Evolutionary conservation across 129 eudicot genomes (phyloP).

Genomic region (Arctium minus): DNA sequence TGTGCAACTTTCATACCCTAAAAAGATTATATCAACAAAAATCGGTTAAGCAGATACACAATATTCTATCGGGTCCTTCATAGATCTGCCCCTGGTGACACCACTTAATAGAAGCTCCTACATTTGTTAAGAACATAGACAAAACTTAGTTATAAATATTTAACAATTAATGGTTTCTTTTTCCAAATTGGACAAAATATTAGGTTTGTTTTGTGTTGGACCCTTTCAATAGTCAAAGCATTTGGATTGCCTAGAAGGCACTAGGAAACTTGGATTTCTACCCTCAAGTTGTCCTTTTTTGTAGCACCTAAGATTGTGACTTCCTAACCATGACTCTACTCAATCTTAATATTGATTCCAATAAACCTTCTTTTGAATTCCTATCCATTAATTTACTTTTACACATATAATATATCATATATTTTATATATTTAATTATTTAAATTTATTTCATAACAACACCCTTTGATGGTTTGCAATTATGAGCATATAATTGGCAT

Average conservation of each 20-base stretch:
- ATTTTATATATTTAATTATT: no score
- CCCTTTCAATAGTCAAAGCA: not conserved
- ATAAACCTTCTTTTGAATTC: not conserved
- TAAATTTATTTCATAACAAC: not conserved
- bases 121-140: not conserved
- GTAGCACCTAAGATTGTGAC: not conserved
- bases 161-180: not conserved
- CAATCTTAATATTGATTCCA: not conserved
- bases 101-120: not conserved
- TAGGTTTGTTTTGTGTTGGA: slow-evolving; percentile 5
- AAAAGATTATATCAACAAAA: not conserved
- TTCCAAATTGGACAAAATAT: slow-evolving; percentile 1
- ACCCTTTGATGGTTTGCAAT: not conserved
- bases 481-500: not conserved
- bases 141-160: not conserved
- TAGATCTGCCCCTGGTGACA: not conserved
- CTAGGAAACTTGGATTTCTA: not conserved
- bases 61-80: not conserved
- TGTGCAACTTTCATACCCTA: not conserved
- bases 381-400: not conserved
- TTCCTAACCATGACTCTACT: not conserved
- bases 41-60: not conserved
- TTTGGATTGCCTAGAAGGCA: not conserved
- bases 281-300: not conserved
- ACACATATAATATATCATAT: no score